Conservation (phyloP, 2,329 filamentous ascomycete species). For the Helotiales sp. region DNA sequence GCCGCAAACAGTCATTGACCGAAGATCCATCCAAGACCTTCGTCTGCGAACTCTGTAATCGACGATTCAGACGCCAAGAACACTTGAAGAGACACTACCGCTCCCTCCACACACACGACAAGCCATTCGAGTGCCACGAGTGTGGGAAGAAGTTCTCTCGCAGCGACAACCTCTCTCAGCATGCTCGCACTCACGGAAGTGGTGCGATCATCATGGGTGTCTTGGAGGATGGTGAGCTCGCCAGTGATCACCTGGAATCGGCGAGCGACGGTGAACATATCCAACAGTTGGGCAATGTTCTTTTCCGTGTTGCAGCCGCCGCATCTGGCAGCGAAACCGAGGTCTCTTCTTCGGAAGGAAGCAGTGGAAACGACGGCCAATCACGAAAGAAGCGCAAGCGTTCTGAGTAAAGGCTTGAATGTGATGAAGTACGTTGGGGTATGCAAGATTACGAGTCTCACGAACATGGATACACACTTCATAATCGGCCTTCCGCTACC, state of each 20-base stretch:
- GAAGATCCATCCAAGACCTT: slow-evolving; percentile 99
- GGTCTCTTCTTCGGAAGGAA: slow-evolving; percentile 53
- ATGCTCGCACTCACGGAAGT: slow-evolving; percentile 88
- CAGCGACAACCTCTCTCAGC: slow-evolving; percentile 95
- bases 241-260: slow-evolving; percentile 43
- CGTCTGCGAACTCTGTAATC: slow-evolving; percentile 92
- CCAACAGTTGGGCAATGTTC: slow-evolving; percentile 68
- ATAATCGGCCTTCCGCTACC: slow-evolving; percentile 27
- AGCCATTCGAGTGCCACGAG: slow-evolving; percentile 96
- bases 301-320: slow-evolving; percentile 79
- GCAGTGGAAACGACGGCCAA: slow-evolving; percentile 44
- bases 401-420: slow-evolving; percentile 48
- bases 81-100: slow-evolving; percentile 98
- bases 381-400: slow-evolving; percentile 80
- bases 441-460: slow-evolving; percentile 31
- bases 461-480: slow-evolving; percentile 30
- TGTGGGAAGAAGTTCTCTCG: slow-evolving; percentile 99
- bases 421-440: neutral
- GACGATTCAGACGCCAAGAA: slow-evolving; percentile 96
- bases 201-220: slow-evolving; percentile 91
- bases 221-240: slow-evolving; percentile 67
- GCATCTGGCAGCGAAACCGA: slow-evolving; percentile 66
- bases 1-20: slow-evolving; percentile 96
- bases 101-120: slow-evolving; percentile 96
- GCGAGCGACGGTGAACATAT: slow-evolving; percentile 59